Conservation (phyloP, 1,284 basidiomycete genomes). For the Microbotryum silenes-acaulis region DNA sequence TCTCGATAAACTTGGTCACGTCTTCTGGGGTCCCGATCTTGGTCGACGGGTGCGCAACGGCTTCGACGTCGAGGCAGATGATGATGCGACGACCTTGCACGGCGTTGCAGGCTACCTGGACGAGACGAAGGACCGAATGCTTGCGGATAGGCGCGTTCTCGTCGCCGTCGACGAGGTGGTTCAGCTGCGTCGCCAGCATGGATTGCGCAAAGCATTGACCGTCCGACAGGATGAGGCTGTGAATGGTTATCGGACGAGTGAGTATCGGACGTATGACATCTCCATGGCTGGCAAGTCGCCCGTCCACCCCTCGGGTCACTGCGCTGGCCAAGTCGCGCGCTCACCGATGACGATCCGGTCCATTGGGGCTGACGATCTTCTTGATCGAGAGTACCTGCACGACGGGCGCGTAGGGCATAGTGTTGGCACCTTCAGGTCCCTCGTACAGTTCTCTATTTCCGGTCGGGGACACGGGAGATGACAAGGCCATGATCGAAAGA, state of each 20-base stretch:
- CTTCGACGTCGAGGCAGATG: conserved; percentile 59
- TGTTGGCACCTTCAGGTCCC: conserved; percentile 4
- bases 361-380: conserved; percentile 49
- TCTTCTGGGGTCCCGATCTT: conserved; percentile 65
- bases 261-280: conserved; percentile 38
- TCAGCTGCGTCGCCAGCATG: conserved; percentile 92
- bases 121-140: conserved; percentile 64
- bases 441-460: conserved; percentile 22
- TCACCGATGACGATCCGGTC: too few relatives aligned
- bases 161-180: conserved; percentile 52
- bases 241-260: conserved; percentile 33
- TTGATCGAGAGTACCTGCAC: conserved; percentile 78
- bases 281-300: not conserved
- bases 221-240: conserved; percentile 53
- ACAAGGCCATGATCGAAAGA: not conserved
- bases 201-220: conserved; percentile 75
- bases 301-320: not conserved
- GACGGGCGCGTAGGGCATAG: conserved; percentile 46
- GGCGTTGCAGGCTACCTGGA: conserved; percentile 71
- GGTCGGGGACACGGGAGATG: not conserved
- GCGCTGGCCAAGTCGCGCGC: too few relatives aligned
- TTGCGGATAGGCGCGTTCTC: conserved; percentile 61
- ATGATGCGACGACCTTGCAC: conserved; percentile 81
- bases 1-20: conserved; percentile 32
- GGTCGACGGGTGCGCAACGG: conserved; percentile 45